Evolutionary conservation across 495 filamentous ascomycete species (phyloP), one percentile per base, ranked within the genome.

Genomic region (Parachaetomium inaequale): DNA sequence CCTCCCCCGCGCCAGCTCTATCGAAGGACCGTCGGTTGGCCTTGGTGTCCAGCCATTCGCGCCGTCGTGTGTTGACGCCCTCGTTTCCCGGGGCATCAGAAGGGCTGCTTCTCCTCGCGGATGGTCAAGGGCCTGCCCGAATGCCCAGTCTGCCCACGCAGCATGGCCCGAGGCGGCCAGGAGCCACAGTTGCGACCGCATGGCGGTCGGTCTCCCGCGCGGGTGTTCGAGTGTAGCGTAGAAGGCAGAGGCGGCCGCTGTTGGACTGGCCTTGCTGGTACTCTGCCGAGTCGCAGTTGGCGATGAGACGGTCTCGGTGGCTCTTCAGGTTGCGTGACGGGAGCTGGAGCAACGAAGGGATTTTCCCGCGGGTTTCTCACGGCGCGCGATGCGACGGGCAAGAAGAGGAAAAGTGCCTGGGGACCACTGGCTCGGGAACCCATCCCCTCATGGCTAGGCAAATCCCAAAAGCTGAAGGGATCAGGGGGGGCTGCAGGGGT

Each of bases 41-140:
- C 42, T 58, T 17, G 58, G 63, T 19, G 63, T 53, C 58, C 58
- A 65, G 23, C 63, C 63, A 31, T 58, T 58, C 1, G 36, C 45
- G 38, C 43, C 58, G 32, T 65, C 63, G 32, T 40, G 58, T 5
- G 31, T 17, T 21, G 54, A 61, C 17, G 58, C 58, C 23, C 19
- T 17, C 14, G 63, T 65, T 21, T 57, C 29, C 40, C 46, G 51
- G 7, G 63, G 63, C 8, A 58, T 14, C 1, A 26, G 1, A 0
- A 14, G n/a, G 6, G 26, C 43, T 15, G 25, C 56, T 6, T 28
- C 58, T 46, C 34, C 51, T 7, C 50, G 34, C 7, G 4, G 52
- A 42, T 42, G 19, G 52, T 38, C 34, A 10, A 51, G 54, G 2
- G 17, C 2, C 46, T 61, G 52, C 10, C 58, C 58, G 2, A 65